These are phyloP conservation scores for Lactarius quietus DNA, from an alignment of 768 basidiomycete genomes.

Conservation along the genomic window DNA sequence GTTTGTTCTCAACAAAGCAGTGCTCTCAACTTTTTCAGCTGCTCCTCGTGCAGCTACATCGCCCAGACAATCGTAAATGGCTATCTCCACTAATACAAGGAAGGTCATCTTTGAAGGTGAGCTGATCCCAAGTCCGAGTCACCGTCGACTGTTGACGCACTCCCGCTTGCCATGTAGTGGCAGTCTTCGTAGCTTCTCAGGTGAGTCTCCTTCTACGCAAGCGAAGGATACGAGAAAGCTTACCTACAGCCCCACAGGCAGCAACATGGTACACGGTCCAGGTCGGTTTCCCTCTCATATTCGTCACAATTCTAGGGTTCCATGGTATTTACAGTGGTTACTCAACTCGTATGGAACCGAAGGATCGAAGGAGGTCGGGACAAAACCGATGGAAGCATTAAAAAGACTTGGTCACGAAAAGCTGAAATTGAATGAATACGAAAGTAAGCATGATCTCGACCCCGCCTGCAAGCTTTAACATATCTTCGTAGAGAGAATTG, in stretches of 20 bases:
- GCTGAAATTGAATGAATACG: conserved; percentile 86
- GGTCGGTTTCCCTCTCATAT: conserved; percentile 40
- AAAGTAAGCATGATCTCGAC: conserved; percentile 47
- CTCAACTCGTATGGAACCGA: conserved; percentile 48
- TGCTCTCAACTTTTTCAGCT: not conserved
- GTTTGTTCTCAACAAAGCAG: not conserved
- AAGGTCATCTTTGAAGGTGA: conserved; percentile 31
- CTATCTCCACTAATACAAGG: conserved; percentile 28
- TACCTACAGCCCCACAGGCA: conserved; percentile 45
- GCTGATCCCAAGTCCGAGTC: conserved; percentile 14
- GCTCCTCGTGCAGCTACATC: not conserved
- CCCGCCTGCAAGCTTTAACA: conserved; percentile 7
- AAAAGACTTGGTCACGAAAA: conserved; percentile 67
- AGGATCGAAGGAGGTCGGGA: conserved; percentile 57
- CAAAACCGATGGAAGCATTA: conserved; percentile 67
- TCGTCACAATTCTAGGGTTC: not conserved
- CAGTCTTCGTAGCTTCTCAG: conserved; percentile 49
- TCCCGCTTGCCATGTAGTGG: conserved; percentile 32
- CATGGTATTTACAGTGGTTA: conserved; percentile 51
- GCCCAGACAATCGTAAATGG: conserved; percentile 17
- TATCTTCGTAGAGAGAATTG: conserved; percentile 63
- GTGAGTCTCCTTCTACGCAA: conserved; percentile 32
- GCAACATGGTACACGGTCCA: conserved; percentile 74
- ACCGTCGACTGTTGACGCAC: not conserved
- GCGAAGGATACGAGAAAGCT: not conserved